A percentile compares a stretch with the other conserved stretches of the same genome.
Evolutionary conservation across 2,329 filamentous ascomycete genomes (phyloP).

Genomic region (Boeremia lycopersici): DNA sequence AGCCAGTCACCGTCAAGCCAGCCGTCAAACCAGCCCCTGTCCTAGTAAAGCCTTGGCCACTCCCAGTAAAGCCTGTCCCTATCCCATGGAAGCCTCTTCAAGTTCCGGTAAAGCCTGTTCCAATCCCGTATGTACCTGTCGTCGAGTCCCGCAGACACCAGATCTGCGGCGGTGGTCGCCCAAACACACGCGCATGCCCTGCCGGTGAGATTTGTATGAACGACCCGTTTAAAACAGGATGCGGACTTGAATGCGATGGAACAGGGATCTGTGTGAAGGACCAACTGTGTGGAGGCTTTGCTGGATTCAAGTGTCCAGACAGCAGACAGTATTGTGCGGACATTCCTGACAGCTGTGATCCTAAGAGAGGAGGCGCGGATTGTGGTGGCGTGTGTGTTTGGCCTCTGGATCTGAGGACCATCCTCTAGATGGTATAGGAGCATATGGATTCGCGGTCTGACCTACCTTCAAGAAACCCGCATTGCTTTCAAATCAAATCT

Average conservation of each 20-base stretch:
- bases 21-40: too few species aligned
- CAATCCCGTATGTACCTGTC: background rate
- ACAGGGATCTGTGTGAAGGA: conserved; percentile 45
- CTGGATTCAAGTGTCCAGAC: conserved; percentile 41
- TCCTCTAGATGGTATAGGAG: background rate
- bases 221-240: conserved; percentile 37
- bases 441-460: too few species aligned
- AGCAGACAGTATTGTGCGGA: conserved; percentile 49
- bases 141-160: background rate
- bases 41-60: too few species aligned
- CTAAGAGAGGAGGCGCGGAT: conserved; percentile 48
- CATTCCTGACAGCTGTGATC: conserved; percentile 53
- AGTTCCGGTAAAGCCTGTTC: background rate
- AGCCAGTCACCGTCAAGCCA: too few species aligned
- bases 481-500: background rate
- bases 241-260: conserved; percentile 42
- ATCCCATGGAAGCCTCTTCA: too few species aligned
- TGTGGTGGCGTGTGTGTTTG: conserved; percentile 52
- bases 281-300: conserved; percentile 51
- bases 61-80: too few species aligned
- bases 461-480: background rate
- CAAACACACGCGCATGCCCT: conserved; percentile 2
- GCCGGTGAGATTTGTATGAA: conserved; percentile 36
- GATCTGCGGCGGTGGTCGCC: conserved; percentile 38
- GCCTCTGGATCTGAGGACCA: conserved; percentile 11